Percentiles rank a stretch among this genome's conserved stretches.
phyloP scores from a whole-genome alignment of 768 basidiomycete species.

The Tylopilus sp. region DNA sequence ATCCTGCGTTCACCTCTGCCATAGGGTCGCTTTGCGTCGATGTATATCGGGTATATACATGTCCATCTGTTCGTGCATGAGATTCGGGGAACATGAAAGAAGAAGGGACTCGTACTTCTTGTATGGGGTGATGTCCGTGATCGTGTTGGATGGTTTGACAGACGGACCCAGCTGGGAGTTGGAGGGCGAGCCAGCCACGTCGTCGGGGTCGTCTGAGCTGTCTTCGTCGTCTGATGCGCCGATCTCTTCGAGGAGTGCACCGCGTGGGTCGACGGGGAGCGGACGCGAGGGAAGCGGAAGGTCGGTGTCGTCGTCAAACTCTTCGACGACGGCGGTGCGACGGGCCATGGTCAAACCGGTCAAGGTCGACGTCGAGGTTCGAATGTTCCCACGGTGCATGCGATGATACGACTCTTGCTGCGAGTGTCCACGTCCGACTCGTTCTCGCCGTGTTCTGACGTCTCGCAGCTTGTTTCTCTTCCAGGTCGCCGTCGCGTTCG shows the following conservation, averaged over 20 bases:
- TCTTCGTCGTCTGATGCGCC: conserved; percentile 50
- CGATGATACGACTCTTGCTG: conserved; percentile 13
- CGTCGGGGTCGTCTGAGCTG: conserved; percentile 28
- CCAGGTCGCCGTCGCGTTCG: conserved; percentile 7
- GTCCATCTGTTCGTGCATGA: conserved; percentile 66
- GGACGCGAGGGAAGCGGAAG: conserved; percentile 71
- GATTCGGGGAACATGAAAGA: neutral
- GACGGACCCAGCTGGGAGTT: conserved; percentile 30
- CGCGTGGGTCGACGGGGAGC: conserved; percentile 62
- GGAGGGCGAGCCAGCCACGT: conserved; percentile 52
- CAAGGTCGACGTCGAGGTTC: neutral
- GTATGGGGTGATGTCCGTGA: conserved; percentile 78
- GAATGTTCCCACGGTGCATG: conserved; percentile 27
- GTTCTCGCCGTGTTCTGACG: neutral
- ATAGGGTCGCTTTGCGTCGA: conserved; percentile 92
- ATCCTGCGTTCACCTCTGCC: conserved; percentile 81
- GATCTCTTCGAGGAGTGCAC: conserved; percentile 80
- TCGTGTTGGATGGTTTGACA: conserved; percentile 33
- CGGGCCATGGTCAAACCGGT: conserved; percentile 60
- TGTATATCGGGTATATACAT: conserved; percentile 93
- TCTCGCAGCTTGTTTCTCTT: conserved; percentile 13
- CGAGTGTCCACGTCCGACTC: neutral
- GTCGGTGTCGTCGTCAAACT: conserved; percentile 95
- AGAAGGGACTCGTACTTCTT: conserved; percentile 58
- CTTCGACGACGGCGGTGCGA: conserved; percentile 62